A percentile compares a stretch with the other conserved stretches of the same genome.
phyloP scores from a whole-genome alignment of 768 basidiomycete species.

The Leucocoprinus birnbaumii region DNA sequence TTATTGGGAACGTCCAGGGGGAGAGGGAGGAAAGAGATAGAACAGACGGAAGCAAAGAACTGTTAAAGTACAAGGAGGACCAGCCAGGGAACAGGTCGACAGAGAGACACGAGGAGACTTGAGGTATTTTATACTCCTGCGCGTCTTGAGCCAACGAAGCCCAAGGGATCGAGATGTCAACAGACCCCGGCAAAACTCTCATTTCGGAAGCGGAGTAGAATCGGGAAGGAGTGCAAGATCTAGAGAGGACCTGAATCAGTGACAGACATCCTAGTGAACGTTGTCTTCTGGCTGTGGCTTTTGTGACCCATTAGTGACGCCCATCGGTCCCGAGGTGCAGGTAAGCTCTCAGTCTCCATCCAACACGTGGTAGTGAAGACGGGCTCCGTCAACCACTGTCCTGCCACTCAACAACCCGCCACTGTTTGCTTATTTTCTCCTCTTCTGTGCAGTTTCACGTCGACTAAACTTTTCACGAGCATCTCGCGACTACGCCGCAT shows the following conservation, averaged over 20 bases:
- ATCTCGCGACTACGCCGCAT: constrained; percentile 4
- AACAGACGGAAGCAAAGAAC: constrained; percentile 2
- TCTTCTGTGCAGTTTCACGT: constrained; percentile 9
- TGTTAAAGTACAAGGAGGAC: constrained; percentile 22
- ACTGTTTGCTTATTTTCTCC: not conserved
- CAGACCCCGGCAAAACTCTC: constrained; percentile 25
- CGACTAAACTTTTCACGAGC: constrained; percentile 6
- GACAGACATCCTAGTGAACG: constrained; percentile 4
- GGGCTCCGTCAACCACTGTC: not conserved
- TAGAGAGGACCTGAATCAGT: constrained; percentile 14
- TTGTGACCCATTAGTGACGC: constrained; percentile 8
- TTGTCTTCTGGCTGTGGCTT: constrained; percentile 2
- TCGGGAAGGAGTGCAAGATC: constrained; percentile 21
- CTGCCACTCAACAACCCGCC: not conserved
- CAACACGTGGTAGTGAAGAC: constrained; percentile 24
- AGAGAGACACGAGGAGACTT: constrained; percentile 17
- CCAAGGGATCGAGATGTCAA: not conserved
- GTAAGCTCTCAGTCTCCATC: constrained; percentile 18
- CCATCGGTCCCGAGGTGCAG: constrained; percentile 31
- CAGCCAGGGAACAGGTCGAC: constrained; percentile 25
- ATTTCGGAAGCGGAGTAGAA: constrained; percentile 28
- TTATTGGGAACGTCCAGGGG: not conserved
- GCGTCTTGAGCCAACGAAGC: constrained; percentile 19
- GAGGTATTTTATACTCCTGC: constrained; percentile 25
- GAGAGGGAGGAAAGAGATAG: constrained; percentile 11